phyloP scores from a whole-genome alignment of 1,139 yeast genomes.

The Citeromyces siamensis region DNA sequence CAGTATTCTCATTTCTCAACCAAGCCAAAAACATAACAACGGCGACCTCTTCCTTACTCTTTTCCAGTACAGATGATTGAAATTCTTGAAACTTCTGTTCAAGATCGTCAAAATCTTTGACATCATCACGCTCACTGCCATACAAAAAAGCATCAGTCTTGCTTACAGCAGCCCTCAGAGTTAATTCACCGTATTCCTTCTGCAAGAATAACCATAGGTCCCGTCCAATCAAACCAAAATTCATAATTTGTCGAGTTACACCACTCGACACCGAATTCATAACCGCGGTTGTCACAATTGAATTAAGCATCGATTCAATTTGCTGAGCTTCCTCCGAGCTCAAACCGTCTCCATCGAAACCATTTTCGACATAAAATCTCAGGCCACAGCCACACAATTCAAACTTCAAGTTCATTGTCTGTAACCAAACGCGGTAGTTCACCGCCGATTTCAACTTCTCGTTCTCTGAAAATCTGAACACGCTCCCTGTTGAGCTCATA shows the following conservation, averaged over 20 bases:
- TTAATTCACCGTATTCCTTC: not conserved
- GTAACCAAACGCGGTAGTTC: slow-evolving; percentile 3
- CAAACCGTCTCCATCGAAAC: slow-evolving; percentile 2
- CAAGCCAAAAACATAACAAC: no score
- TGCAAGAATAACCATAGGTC: not conserved
- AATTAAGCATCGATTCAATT: slow-evolving; percentile 1
- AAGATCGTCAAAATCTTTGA: not conserved
- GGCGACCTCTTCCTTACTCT: no score
- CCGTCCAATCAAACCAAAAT: slow-evolving; percentile 2
- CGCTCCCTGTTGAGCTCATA: no score
- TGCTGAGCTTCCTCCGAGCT: slow-evolving; percentile 1
- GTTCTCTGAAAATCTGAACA: slow-evolving; percentile 1
- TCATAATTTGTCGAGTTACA: slow-evolving; percentile 1
- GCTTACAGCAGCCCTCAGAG: not conserved
- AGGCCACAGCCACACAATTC: slow-evolving; percentile 4
- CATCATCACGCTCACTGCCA: slow-evolving; percentile 1
- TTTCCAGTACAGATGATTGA: no score
- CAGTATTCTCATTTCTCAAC: no score
- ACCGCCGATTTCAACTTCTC: slow-evolving; percentile 3
- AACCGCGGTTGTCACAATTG: slow-evolving; percentile 2
- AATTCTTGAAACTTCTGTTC: no score
- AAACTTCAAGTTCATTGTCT: slow-evolving; percentile 3
- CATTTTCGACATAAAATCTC: slow-evolving; percentile 3
- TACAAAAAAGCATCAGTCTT: not conserved
- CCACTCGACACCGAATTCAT: slow-evolving; percentile 3